These are phyloP conservation scores for Trichoderma sp. DNA, from an alignment of 2,329 filamentous ascomycete genomes.

Conservation along the genomic window DNA sequence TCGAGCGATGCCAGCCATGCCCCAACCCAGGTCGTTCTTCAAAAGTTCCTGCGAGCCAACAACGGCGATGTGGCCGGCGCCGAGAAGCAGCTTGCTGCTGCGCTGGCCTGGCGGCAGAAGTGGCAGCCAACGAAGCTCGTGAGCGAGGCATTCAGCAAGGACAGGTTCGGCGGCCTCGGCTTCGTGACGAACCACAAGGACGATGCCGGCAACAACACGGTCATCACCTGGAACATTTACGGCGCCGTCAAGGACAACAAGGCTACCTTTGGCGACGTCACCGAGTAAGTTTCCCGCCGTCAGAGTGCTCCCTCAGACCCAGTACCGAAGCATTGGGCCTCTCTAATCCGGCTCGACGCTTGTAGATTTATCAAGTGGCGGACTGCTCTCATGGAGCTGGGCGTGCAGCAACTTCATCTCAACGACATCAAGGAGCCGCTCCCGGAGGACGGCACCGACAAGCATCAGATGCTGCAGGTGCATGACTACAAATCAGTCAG, in stretches of 20 bases:
- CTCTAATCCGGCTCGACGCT: conserved; percentile 2
- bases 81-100: conserved; percentile 74
- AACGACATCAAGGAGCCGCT: conserved; percentile 68
- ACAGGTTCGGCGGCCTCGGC: conserved; percentile 76
- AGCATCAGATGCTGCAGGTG: conserved; percentile 88
- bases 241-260: conserved; percentile 81
- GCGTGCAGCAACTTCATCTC: conserved; percentile 73
- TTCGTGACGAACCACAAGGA: conserved; percentile 74
- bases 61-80: conserved; percentile 73
- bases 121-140: conserved; percentile 70
- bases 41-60: conserved; percentile 94
- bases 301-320: too few species aligned
- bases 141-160: conserved; percentile 63
- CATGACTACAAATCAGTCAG: conserved; percentile 90
- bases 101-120: conserved; percentile 80
- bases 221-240: conserved; percentile 94
- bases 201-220: conserved; percentile 56
- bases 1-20: conserved; percentile 56
- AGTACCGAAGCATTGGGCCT: too few species aligned
- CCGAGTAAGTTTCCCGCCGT: conserved; percentile 65
- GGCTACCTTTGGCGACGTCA: conserved; percentile 78
- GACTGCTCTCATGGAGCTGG: conserved; percentile 85
- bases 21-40: conserved; percentile 79
- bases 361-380: conserved; percentile 85
- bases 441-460: conserved; percentile 73